Evolutionary conservation across 2,329 filamentous ascomycete genomes (phyloP).

Genomic region (Teratosphaeria destructans): DNA sequence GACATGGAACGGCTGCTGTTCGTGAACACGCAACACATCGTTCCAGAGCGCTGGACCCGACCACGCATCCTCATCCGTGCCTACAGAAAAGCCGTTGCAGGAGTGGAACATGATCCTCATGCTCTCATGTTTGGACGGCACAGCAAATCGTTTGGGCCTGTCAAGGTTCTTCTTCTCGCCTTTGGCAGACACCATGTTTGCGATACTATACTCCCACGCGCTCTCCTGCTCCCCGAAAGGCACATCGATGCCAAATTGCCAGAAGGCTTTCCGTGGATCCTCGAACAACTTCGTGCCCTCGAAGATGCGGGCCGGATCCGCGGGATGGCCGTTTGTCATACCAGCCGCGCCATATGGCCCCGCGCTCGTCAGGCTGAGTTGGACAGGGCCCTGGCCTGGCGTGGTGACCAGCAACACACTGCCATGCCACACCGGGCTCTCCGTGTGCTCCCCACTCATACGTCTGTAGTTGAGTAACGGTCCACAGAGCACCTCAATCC

Average conservation of each 20-base stretch:
- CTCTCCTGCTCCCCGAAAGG: conserved; percentile 64
- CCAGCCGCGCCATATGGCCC: conserved; percentile 30
- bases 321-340: conserved; percentile 18
- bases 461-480: conserved; percentile 69
- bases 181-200: conserved; percentile 42
- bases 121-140: conserved; percentile 50
- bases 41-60: conserved; percentile 52
- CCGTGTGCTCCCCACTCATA: conserved; percentile 48
- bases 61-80: conserved; percentile 54
- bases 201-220: conserved; percentile 68
- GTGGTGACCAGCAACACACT: conserved; percentile 75
- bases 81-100: conserved; percentile 58
- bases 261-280: conserved; percentile 48
- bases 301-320: conserved; percentile 24
- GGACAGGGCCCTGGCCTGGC: conserved; percentile 53
- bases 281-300: conserved; percentile 49
- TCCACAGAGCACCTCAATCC: conserved; percentile 54
- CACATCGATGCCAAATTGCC: conserved; percentile 48
- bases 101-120: conserved; percentile 63
- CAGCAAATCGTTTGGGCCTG: conserved; percentile 41
- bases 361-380: conserved; percentile 48
- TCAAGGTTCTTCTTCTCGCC: conserved; percentile 11
- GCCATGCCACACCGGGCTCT: conserved; percentile 58
- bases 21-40: conserved; percentile 52
- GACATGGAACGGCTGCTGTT: conserved; percentile 50